Conservation (phyloP, 179 eudicot species). For the Silene noctiflora region DNA sequence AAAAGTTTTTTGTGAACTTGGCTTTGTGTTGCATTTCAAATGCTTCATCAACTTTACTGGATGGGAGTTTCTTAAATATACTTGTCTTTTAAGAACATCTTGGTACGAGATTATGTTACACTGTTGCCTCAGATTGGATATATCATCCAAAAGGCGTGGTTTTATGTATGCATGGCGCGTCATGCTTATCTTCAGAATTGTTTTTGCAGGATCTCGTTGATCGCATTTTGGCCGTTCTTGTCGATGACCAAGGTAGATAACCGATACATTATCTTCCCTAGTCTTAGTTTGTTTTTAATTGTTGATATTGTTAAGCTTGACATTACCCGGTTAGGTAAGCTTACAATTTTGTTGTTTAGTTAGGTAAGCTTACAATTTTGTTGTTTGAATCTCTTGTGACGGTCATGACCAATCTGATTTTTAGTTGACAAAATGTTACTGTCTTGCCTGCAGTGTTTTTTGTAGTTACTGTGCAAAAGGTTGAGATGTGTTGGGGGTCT, state of each 20-base stretch:
- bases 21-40: too few relatives aligned
- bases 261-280: conserved; percentile 8
- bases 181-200: neutral
- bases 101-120: neutral
- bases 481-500: neutral
- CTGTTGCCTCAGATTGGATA: neutral
- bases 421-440: neutral
- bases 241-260: conserved; percentile 72
- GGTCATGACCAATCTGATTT: neutral
- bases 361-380: neutral
- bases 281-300: neutral
- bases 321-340: neutral
- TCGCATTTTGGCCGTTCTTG: conserved; percentile 60
- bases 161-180: neutral
- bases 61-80: neutral
- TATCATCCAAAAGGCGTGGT: neutral
- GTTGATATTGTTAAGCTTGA: neutral
- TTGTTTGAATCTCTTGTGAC: conserved; percentile 1
- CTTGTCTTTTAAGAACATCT: neutral
- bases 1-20: too few relatives aligned
- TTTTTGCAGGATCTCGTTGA: conserved; percentile 79
- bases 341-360: too few relatives aligned
- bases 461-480: neutral
- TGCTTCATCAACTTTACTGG: too few relatives aligned
- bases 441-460: neutral